Percentiles rank a stretch among this genome's conserved stretches.
phyloP scores from a whole-genome alignment of 192 early-diverging fungal genomes.

The Mortierella claussenii region DNA sequence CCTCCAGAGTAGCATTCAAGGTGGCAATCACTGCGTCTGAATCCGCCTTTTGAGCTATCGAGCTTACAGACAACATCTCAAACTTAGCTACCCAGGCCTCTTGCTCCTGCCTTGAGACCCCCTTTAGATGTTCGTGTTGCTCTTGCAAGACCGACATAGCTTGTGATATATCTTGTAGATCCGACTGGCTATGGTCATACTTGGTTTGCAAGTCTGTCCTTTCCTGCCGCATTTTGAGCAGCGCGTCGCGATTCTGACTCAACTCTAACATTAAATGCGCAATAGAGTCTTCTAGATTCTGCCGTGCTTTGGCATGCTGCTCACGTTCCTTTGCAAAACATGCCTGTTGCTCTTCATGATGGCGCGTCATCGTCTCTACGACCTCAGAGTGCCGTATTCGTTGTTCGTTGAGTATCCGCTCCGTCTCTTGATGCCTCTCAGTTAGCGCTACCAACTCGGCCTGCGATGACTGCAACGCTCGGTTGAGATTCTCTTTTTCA shows the following conservation, averaged over 20 bases:
- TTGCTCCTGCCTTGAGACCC: conserved; percentile 1
- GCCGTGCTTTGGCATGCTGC: conserved; percentile 12
- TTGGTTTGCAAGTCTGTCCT: conserved; percentile 7
- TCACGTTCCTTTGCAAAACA: conserved; percentile 11
- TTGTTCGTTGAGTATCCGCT: conserved; percentile 5
- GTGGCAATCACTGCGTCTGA: neutral
- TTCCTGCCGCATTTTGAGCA: conserved; percentile 17
- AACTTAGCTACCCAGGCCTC: conserved; percentile 10
- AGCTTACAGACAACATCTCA: neutral
- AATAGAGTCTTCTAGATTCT: conserved; percentile 23
- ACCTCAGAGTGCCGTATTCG: conserved; percentile 10
- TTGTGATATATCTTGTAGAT: conserved; percentile 13
- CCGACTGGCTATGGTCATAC: conserved; percentile 17
- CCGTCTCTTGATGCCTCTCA: conserved; percentile 11
- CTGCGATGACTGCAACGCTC: neutral
- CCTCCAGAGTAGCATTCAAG: conserved; percentile 2
- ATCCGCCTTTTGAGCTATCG: conserved; percentile 1
- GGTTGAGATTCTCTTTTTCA: conserved; percentile 16
- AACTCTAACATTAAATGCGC: conserved; percentile 24
- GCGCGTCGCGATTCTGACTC: conserved; percentile 26
- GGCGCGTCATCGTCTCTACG: conserved; percentile 20
- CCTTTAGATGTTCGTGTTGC: conserved; percentile 12
- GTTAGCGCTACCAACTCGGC: conserved; percentile 2
- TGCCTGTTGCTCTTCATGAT: conserved; percentile 29
- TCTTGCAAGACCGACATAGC: conserved; percentile 4